Conservation (phyloP, 2,329 filamentous ascomycete genomes). For the Aureobasidium sp. region DNA sequence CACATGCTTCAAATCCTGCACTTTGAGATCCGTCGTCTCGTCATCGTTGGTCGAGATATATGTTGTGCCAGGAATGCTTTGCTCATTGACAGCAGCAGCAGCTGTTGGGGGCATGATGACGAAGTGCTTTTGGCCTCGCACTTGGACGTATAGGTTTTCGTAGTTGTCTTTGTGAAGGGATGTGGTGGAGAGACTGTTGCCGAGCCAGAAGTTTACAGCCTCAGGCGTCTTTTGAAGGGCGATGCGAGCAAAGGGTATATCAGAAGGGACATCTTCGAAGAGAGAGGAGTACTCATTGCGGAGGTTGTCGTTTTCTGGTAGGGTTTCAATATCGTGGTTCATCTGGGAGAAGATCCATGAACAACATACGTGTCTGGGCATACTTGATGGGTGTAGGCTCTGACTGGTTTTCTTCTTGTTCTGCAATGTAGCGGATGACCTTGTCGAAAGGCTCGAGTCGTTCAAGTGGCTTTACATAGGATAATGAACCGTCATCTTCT, state of each 20-base stretch:
- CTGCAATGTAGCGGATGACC: constrained; percentile 54
- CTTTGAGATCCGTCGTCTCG: constrained; percentile 3
- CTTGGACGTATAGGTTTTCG: constrained; percentile 75
- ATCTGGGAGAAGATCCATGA: not conserved
- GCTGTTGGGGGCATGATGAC: constrained; percentile 64
- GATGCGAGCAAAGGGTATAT: constrained; percentile 63
- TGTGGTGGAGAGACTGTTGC: constrained; percentile 60
- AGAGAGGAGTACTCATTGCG: constrained; percentile 61
- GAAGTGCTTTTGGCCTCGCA: constrained; percentile 67
- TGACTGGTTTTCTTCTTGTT: constrained; percentile 44
- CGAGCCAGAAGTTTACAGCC: constrained; percentile 77
- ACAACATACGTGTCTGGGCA: constrained; percentile 60
- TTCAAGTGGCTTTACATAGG: constrained; percentile 66
- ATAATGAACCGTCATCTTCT: constrained; percentile 42
- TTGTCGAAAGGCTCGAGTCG: constrained; percentile 52
- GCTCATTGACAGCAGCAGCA: constrained; percentile 61
- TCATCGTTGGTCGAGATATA: constrained; percentile 39
- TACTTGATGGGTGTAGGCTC: constrained; percentile 46
- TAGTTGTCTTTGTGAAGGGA: constrained; percentile 76
- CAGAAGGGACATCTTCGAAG: constrained; percentile 51
- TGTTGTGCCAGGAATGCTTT: constrained; percentile 45
- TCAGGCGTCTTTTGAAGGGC: constrained; percentile 60
- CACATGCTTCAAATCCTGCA: constrained; percentile 22
- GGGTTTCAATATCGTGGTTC: not conserved
- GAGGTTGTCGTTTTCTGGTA: constrained; percentile 69